Conservation (phyloP, 73 alveolate genomes). For the Paramecium octaurelia region DNA sequence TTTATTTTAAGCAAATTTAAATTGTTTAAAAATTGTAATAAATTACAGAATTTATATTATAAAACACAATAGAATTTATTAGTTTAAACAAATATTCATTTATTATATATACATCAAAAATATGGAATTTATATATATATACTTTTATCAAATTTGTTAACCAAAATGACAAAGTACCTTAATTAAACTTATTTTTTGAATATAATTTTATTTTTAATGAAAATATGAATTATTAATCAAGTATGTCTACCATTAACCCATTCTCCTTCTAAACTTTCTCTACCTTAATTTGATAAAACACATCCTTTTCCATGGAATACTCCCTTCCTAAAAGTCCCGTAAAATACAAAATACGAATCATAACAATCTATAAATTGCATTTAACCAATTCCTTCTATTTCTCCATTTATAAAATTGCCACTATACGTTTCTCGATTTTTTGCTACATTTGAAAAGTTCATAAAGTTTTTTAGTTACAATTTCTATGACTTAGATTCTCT, state of each 20-base stretch:
- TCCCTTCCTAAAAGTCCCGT: constrained; percentile 11
- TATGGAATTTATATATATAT: neutral
- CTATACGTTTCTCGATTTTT: neutral
- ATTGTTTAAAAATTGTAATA: neutral
- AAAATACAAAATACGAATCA: neutral
- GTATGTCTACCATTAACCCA: constrained; percentile 49
- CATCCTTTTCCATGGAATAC: constrained; percentile 46
- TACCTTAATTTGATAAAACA: neutral
- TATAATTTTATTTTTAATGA: neutral
- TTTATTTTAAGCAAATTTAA: neutral
- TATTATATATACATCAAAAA: too few species aligned
- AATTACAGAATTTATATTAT: neutral
- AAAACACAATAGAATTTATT: neutral
- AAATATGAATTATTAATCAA: neutral
- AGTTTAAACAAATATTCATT: neutral
- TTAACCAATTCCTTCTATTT: constrained; percentile 20
- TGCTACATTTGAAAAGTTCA: neutral
- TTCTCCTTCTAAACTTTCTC: constrained; percentile 36
- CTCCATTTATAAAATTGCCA: constrained; percentile 37
- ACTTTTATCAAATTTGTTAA: neutral
- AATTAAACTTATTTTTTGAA: too few species aligned
- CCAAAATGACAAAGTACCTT: neutral
- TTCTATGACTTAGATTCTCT: neutral
- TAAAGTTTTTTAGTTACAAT: neutral
- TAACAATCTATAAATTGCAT: neutral